Percentiles rank a stretch among this genome's conserved stretches.
These are phyloP conservation scores for Phaseolus lunatus DNA, from an alignment of 306 rosid species.

Conservation along the genomic window DNA sequence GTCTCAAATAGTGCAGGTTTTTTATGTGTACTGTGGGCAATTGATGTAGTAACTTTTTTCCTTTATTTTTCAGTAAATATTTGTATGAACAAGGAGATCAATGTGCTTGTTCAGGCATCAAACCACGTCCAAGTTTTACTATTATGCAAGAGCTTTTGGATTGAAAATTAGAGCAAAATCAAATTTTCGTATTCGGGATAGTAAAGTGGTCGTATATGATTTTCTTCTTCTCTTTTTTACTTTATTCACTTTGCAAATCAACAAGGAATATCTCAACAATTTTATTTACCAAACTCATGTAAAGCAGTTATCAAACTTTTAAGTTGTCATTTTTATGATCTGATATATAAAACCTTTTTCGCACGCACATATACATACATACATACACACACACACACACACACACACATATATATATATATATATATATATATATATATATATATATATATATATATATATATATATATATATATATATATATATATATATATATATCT, in stretches of 20 bases:
- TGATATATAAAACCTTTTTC: not conserved
- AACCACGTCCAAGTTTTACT: not conserved
- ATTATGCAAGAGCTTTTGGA: not conserved
- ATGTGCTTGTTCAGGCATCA: slow-evolving; percentile 17
- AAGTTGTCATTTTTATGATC: not conserved
- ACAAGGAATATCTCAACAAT: not conserved
- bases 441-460: not conserved
- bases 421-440: not conserved
- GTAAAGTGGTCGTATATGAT: not conserved
- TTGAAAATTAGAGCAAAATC: not conserved
- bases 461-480: not conserved
- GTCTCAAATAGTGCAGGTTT: slow-evolving; percentile 34
- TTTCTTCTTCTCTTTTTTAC: not conserved
- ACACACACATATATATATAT: not conserved
- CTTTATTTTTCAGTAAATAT: not conserved
- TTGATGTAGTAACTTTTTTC: slow-evolving; percentile 26
- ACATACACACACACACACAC: too few species aligned
- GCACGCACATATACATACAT: too few species aligned
- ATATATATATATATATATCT: not conserved
- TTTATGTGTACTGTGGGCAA: slow-evolving; percentile 37
- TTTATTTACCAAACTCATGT: not conserved
- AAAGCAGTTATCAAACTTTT: not conserved
- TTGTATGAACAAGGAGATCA: slow-evolving; percentile 3
- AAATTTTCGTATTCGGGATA: not conserved
- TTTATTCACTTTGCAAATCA: not conserved